A percentile compares a stretch with the other conserved stretches of the same genome.
Evolutionary conservation across 371 early-diverging fungal genomes (phyloP).

Genomic region (Rhizopus delemar): DNA sequence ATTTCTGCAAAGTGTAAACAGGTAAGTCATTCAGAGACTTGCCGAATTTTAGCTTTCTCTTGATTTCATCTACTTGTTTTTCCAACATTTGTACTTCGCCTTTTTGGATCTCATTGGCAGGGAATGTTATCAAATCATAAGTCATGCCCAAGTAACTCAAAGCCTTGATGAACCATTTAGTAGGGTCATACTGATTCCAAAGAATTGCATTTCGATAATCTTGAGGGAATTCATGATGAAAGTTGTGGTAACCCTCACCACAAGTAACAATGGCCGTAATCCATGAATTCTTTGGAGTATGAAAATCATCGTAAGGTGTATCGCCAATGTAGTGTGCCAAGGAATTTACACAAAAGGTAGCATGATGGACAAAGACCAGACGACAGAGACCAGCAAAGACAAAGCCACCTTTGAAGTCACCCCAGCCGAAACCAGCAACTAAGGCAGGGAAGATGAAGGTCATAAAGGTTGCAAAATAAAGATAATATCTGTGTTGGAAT

Average conservation of each 20-base stretch:
- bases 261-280: constrained; percentile 79
- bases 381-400: constrained; percentile 82
- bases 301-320: constrained; percentile 76
- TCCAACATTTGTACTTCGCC: constrained; percentile 83
- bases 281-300: constrained; percentile 79
- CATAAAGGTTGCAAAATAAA: constrained; percentile 67
- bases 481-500: constrained; percentile 85
- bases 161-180: constrained; percentile 88
- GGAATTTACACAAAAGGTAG: constrained; percentile 94
- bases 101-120: constrained; percentile 87
- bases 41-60: constrained; percentile 74
- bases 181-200: constrained; percentile 92
- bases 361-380: constrained; percentile 85
- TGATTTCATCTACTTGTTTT: constrained; percentile 69
- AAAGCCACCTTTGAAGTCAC: constrained; percentile 88
- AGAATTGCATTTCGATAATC: constrained; percentile 94
- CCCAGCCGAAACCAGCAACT: constrained; percentile 85
- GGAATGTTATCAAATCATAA: constrained; percentile 85
- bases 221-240: constrained; percentile 94
- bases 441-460: constrained; percentile 81
- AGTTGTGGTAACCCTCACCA: constrained; percentile 89
- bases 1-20: constrained; percentile 75
- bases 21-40: constrained; percentile 69
- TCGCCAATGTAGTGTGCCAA: constrained; percentile 84
- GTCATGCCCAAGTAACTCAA: constrained; percentile 72